phyloP scores from a whole-genome alignment of 805 yeast species.

The Ogataea naganishii region DNA sequence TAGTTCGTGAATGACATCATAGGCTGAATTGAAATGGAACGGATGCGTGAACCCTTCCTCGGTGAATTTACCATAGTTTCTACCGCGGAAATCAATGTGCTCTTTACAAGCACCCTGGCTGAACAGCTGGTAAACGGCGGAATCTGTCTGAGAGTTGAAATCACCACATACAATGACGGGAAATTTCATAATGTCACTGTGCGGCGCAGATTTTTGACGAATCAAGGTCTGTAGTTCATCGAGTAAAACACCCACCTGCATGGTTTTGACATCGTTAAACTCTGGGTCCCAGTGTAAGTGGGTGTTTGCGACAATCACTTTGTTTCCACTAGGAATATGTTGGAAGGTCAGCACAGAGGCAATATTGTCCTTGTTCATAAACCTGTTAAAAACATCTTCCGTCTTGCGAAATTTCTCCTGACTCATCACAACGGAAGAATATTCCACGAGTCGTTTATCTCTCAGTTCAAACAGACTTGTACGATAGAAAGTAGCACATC shows the following conservation, averaged over 20 bases:
- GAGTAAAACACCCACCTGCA: constrained; percentile 86
- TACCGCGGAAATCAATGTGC: constrained; percentile 75
- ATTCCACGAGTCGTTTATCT: constrained; percentile 72
- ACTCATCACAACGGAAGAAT: constrained; percentile 70
- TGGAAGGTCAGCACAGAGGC: constrained; percentile 73
- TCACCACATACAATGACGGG: constrained; percentile 93
- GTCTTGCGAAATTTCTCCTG: constrained; percentile 85
- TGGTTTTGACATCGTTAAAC: constrained; percentile 89
- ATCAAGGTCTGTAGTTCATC: constrained; percentile 74
- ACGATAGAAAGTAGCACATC: constrained; percentile 92
- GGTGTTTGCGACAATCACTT: constrained; percentile 72
- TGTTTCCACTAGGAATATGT: constrained; percentile 63
- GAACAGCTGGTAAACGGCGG: constrained; percentile 89
- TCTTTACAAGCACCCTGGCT: constrained; percentile 72
- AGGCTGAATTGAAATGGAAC: constrained; percentile 77
- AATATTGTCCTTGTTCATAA: constrained; percentile 91
- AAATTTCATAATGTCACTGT: constrained; percentile 30
- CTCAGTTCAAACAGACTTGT: constrained; percentile 58
- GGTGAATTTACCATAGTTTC: constrained; percentile 87
- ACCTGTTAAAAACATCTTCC: constrained; percentile 90
- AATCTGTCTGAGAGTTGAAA: constrained; percentile 77
- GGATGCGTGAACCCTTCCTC: constrained; percentile 80
- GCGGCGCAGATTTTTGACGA: constrained; percentile 28
- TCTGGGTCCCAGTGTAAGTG: constrained; percentile 99
- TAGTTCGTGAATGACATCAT: constrained; percentile 75